Base-by-base conservation (phyloP, 2,329 filamentous ascomycete species). In the Colletotrichum tamarilloi region DNA sequence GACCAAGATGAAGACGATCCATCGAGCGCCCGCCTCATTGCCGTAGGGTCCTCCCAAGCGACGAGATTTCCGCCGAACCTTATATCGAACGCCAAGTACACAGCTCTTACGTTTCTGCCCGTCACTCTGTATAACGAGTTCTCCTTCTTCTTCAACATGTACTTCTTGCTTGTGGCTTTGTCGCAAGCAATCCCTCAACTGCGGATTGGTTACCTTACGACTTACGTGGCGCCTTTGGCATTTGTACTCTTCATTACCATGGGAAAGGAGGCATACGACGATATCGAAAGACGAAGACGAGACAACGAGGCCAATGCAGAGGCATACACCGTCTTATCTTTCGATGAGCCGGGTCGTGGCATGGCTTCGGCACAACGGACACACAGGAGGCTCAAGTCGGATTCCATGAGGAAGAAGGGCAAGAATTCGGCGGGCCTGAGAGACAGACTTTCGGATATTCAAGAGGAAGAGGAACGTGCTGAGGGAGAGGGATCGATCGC, bases 131-230 rank as follows among this genome's bases (percentile, higher is more conserved):
- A 98, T 84, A 98, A 98, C 84, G 97, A 99, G 81, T 99, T 99
- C 82, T 98, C 96, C 73, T 99, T 98, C 86, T 99, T 99, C 85
- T 98, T 99, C 88, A 99, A 99, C 88, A 94, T 98, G 87, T 99
- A 99, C 82, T 99, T 99, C 82, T 87, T 99, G 68, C 91, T 98
- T 30, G 97, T 99, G 62, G 97, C 97, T 7, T 84, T 98, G 62
- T 98, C 96, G 49, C 97, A 99, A 84, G 92, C 95, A 56, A 95
- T 99, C 79, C 95, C 95, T 4, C 90, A 94, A 26, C 85, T 99
- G 67, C 91, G 95, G 67, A 98, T 99, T 76, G 97, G 97, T 68
- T 98, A 98, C 82, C 89, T 99, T 74, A 94, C 94, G 35, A 98
- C 97, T 1, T 99, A 99, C 79, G 92, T 98, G 81, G 95, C 94